Base-by-base conservation (phyloP, 768 basidiomycete species). In the Mycena metata region DNA sequence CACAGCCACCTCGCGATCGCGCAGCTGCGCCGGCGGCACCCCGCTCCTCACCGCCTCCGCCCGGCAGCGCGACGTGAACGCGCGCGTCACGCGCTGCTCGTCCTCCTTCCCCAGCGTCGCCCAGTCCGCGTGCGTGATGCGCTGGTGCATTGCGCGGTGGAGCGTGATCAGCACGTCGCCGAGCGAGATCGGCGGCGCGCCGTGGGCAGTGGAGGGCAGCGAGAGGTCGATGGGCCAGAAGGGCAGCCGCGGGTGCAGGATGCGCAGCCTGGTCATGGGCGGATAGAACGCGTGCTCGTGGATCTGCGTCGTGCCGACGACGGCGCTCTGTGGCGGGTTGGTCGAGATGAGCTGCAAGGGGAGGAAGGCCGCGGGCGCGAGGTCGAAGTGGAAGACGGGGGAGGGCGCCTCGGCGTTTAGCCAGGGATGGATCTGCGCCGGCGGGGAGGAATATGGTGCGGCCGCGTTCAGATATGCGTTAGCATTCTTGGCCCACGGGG, bases 211-310 rank as follows among this genome's bases (percentile, higher is more conserved):
- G 8, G 64, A 6, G 35, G 43, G 58, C 24, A 70, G 60, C 54
- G 79, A 74, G 52, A 85, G 62, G 66, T 81, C 78, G 55, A 85
- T 76, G 5, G 82, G 79, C 84, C 84, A 85, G 10, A 78, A 63
- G 1, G 79, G 79, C 46, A 85, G 75, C 23, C 72, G 72, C 21
- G 83, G 79, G 73, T 83, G 82, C 0, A 77, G 69, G 76, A 85
- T 82, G 47, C 79, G 78, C 80, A 85, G 83, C 41, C 71, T 74
- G 12, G 76, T 76, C 43, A 79, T 67, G 0, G 80, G 66, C 2
- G 85, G 84, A 58, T 79, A 75, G 26, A 83, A 83, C 33, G 84
- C 83, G 16, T 77, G 76, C 69, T 82, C 74, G 9, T 51, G 47
- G 3, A 84, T 78, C 33, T 84, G 81, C 26, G 30, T 9, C 17